Evolutionary conservation across 768 basidiomycete genomes (phyloP), one percentile per base, ranked within the genome.

Genomic region (Mrakia frigida): DNA sequence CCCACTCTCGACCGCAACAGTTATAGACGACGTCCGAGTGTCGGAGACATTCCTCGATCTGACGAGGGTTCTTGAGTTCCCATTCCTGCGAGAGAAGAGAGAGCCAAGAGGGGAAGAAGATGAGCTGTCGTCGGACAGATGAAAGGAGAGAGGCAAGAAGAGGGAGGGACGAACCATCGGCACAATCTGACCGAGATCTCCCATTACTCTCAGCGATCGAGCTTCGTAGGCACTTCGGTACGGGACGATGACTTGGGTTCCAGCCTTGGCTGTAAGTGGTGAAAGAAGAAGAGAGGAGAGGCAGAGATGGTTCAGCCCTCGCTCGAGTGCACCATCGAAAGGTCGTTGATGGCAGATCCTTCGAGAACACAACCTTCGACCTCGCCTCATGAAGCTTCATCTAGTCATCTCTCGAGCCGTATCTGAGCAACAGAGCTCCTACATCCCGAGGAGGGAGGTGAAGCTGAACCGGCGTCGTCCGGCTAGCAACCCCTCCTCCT

Each of bases 21-120:
- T 98, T 98, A 86, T 94, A 97, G 31, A 99, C 97, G 6, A 91
- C 91, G 82, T 98, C 93, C 28, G 96, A 98, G 84, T 97, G 94
- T 79, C 92, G 87, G 77, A 98, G 83, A 83, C 94, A 97, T 82
- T 98, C 96, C 53, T 89, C 92, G 80, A 95, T 97, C 82, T 95
- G 93, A 70, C 89, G 87, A 81, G 93, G 91, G 82, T 92, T 90
- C 75, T 93, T 88, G 68, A 96, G 87, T 82, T 98, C 94, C 93
- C 94, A 98, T 88, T 98, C 96, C 95, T 98, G 75, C 31, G 33
- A 1, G 13, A 25, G 3, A 25, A 5, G 1, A 25, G 28, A 18
- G 21, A 18, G 31, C 2, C 11, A 2, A 0, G 37, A 31, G 6
- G 41, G 46, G 21, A 11, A 67, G 25, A 39, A 4, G 43, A 6